Percentiles rank a stretch among this genome's conserved stretches.
Evolutionary conservation across 306 rosid species (phyloP).

Genomic region (Cicer judaicum): DNA sequence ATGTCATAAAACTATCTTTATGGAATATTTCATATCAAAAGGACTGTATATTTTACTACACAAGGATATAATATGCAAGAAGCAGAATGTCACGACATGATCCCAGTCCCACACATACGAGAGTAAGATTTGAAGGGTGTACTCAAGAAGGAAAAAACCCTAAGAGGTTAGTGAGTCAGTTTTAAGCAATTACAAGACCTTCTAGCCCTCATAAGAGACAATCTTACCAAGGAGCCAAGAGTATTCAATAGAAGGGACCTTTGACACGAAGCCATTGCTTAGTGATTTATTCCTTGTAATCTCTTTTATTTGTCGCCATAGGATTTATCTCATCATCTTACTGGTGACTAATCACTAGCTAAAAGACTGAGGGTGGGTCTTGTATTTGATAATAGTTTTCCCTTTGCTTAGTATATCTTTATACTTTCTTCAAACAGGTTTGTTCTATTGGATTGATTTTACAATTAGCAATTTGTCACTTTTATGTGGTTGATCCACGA

Average conservation of each 20-base stretch:
- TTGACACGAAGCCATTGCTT: background rate
- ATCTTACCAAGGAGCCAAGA: background rate
- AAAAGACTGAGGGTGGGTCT: background rate
- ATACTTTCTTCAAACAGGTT: background rate
- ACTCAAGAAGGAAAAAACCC: background rate
- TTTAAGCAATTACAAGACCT: background rate
- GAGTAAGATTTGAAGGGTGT: background rate
- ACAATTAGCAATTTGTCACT: background rate
- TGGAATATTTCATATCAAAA: constrained; percentile 3
- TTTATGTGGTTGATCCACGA: background rate
- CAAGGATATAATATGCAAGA: background rate
- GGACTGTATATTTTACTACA: background rate
- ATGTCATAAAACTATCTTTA: background rate
- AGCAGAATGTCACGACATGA: background rate
- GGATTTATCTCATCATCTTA: background rate
- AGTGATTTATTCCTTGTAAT: background rate
- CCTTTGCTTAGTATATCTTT: background rate
- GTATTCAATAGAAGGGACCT: background rate
- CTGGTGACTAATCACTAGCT: too few species aligned
- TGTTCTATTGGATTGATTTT: background rate
- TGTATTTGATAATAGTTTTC: background rate
- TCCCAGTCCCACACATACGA: background rate
- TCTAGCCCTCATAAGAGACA: background rate
- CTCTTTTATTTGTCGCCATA: background rate
- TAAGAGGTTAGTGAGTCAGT: background rate